Conservation (phyloP, 352 stramenopile species). For the Pythium phragmiticola region DNA sequence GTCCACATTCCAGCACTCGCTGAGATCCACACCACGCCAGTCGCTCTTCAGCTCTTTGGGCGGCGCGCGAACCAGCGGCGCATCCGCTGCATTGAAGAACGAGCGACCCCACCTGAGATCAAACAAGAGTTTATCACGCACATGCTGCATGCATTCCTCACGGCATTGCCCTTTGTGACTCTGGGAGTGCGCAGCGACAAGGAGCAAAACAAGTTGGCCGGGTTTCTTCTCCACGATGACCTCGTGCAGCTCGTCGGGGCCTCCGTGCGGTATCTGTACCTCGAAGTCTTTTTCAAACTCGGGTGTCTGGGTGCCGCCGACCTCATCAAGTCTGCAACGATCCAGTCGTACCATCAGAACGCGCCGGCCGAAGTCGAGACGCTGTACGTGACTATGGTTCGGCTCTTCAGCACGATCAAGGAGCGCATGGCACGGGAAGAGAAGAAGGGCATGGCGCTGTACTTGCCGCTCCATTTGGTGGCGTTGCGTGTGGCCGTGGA, state of each 20-base stretch:
- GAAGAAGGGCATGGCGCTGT: constrained; percentile 32
- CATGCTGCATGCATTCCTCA: constrained; percentile 52
- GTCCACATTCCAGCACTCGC: constrained; percentile 31
- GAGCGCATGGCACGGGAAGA: constrained; percentile 21
- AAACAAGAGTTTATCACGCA: constrained; percentile 34
- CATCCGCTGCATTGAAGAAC: constrained; percentile 49
- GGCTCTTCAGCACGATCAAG: constrained; percentile 37
- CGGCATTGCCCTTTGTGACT: constrained; percentile 37
- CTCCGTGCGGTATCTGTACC: constrained; percentile 40
- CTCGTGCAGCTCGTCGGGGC: constrained; percentile 43
- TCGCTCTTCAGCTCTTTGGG: constrained; percentile 29
- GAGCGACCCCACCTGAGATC: constrained; percentile 28
- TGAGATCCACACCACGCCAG: constrained; percentile 16
- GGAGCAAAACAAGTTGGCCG: constrained; percentile 32
- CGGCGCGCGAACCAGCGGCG: constrained; percentile 40
- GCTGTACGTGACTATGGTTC: constrained; percentile 45
- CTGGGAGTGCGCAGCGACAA: constrained; percentile 39
- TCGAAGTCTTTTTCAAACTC: constrained; percentile 42
- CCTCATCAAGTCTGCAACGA: constrained; percentile 20
- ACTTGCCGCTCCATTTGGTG: constrained; percentile 54
- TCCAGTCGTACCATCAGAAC: constrained; percentile 23
- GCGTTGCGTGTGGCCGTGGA: constrained; percentile 59
- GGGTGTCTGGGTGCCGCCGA: constrained; percentile 26
- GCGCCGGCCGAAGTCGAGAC: constrained; percentile 32
- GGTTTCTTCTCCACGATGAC: constrained; percentile 26